Base-by-base conservation (phyloP, 495 filamentous ascomycete species). In the Aspergillus sclerotioniger region DNA sequence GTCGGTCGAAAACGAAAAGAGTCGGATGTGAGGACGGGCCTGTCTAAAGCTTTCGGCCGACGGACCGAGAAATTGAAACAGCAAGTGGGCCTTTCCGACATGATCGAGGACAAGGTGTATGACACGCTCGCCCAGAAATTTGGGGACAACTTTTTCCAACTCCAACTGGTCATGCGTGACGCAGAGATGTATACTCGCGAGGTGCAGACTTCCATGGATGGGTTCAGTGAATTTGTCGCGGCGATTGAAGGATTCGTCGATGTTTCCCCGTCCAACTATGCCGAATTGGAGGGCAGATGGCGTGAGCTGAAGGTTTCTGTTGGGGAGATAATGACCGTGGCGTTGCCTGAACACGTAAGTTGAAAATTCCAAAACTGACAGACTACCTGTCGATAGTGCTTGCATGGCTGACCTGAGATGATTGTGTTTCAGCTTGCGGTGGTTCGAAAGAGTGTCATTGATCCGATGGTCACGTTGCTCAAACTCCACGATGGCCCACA, bases 241-340 rank as follows among this genome's bases (percentile, higher is more conserved):
- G 84, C 87, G 2, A 88, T 94, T 65, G 89, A 93, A 66, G 73
- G 70, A 0, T 78, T 82, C 35, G 74, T 87, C 43, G 84, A 87
- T 61, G 80, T 85, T 32, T 68, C 72, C 3, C 80, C 74, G 16
- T 81, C 89, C 13, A 84, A 78, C 33, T 84, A 89, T 74, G 82
- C 88, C 1, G 92, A 98, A 68, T 70, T 95, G 39, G 93, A 96
- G 73, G 87, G 84, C 72, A 94, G 92, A 69, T 98, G 93, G 92
- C 88, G 87, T 37, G 87, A 84, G 44, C 90, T 93, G 68, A 91
- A 88, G 56, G 81, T 88, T 57, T 85, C 86, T 16, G 87, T 94
- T 71, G 81, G 87, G 61, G 92, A 96, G 50, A 86, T 98, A 53
- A 83, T 88, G 59, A 86, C 82, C 21, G 81, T 87, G 44, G 87